phyloP scores from a whole-genome alignment of 805 yeast genomes.

The Cyberlindnera saturnus region DNA sequence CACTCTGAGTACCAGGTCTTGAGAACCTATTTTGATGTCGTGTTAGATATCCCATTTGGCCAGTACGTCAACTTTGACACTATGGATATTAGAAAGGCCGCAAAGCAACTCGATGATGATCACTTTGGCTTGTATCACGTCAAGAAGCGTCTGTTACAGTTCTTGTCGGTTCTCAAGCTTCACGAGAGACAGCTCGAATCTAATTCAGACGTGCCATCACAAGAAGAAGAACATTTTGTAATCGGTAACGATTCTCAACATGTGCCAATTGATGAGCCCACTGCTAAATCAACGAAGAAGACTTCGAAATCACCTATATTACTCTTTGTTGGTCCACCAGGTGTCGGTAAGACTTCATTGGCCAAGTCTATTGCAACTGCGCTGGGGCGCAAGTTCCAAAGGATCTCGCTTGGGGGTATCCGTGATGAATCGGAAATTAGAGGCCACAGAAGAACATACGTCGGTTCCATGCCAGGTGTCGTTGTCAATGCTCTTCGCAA shows the following conservation, averaged over 20 bases:
- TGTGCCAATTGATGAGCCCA: slow-evolving; percentile 1
- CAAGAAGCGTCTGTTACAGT: slow-evolving; percentile 70
- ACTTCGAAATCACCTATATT: slow-evolving; percentile 60
- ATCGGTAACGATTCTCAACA: slow-evolving; percentile 9
- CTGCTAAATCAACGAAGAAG: slow-evolving; percentile 4
- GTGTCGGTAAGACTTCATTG: slow-evolving; percentile 85
- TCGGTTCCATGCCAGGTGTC: slow-evolving; percentile 89
- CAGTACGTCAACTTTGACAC: slow-evolving; percentile 25
- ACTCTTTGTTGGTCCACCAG: slow-evolving; percentile 87
- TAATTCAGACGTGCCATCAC: not conserved
- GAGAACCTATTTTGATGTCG: slow-evolving; percentile 56
- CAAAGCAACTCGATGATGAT: slow-evolving; percentile 58
- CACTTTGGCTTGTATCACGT: slow-evolving; percentile 74
- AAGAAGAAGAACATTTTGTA: slow-evolving; percentile 14
- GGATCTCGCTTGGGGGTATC: slow-evolving; percentile 82
- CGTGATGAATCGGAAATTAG: slow-evolving; percentile 85
- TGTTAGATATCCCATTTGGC: slow-evolving; percentile 58
- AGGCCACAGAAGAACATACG: slow-evolving; percentile 87
- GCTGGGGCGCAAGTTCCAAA: slow-evolving; percentile 66
- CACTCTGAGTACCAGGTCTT: slow-evolving; percentile 61
- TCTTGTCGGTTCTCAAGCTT: slow-evolving; percentile 70
- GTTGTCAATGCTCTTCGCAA: slow-evolving; percentile 71
- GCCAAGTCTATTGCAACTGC: slow-evolving; percentile 78
- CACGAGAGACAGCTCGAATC: slow-evolving; percentile 19
- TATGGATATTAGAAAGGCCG: slow-evolving; percentile 48